Percentiles rank a stretch among this genome's conserved stretches.
Evolutionary conservation across 768 basidiomycete genomes (phyloP).

Genomic region (Lactifluus subvellereus): DNA sequence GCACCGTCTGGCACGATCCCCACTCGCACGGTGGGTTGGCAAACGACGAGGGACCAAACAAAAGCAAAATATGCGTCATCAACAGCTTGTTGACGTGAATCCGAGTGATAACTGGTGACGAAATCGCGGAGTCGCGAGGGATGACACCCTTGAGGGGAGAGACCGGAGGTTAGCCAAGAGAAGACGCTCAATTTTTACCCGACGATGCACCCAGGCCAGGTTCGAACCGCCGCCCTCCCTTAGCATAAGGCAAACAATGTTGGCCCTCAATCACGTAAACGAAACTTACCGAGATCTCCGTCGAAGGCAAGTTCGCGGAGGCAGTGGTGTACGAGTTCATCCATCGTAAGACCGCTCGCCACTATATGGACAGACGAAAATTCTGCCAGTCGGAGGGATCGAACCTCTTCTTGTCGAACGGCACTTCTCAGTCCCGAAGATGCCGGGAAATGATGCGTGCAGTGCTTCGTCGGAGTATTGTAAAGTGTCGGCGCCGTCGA

Average conservation of each 20-base stretch:
- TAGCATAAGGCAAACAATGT: background rate
- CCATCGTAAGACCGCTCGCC: slow-evolving; percentile 42
- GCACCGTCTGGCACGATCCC: slow-evolving; percentile 60
- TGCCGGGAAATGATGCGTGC: background rate
- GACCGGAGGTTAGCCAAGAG: slow-evolving; percentile 11
- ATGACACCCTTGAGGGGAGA: slow-evolving; percentile 53
- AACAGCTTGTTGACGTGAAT: slow-evolving; percentile 44
- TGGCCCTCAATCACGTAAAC: slow-evolving; percentile 10
- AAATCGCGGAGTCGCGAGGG: slow-evolving; percentile 68
- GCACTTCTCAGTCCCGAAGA: background rate
- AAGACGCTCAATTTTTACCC: background rate
- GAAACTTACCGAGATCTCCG: slow-evolving; percentile 75
- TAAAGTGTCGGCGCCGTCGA: background rate
- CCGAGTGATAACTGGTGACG: slow-evolving; percentile 57
- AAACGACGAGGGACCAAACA: slow-evolving; percentile 74
- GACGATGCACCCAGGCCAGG: slow-evolving; percentile 1
- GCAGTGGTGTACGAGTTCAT: slow-evolving; percentile 79
- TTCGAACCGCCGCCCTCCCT: slow-evolving; percentile 23
- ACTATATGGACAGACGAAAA: background rate
- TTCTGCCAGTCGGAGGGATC: slow-evolving; percentile 9
- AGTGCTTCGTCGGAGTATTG: too few relatives aligned
- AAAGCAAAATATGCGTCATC: slow-evolving; percentile 77
- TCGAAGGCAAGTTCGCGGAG: slow-evolving; percentile 86
- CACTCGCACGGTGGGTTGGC: slow-evolving; percentile 70
- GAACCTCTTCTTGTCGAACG: slow-evolving; percentile 8